These are phyloP conservation scores for Calonectria multiphialidica DNA, from an alignment of 2,329 filamentous ascomycete genomes.

Conservation along the genomic window DNA sequence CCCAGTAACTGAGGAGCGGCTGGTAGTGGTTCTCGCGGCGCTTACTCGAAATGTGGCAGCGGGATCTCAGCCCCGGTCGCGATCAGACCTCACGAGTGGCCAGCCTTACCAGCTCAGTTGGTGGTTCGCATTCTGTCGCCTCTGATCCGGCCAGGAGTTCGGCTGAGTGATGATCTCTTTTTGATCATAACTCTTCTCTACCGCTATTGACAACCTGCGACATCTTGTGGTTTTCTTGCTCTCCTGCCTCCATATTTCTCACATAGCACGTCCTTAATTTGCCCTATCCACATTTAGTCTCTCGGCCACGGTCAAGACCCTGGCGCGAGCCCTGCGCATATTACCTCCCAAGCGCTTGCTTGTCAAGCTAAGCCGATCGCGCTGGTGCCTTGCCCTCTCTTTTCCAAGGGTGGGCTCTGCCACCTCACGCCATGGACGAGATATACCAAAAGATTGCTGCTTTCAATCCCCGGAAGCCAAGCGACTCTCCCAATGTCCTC, in stretches of 20 bases:
- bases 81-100: neutral
- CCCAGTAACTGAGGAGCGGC: neutral
- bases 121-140: neutral
- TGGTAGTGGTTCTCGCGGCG: neutral
- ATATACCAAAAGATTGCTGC: conserved; percentile 47
- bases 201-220: neutral
- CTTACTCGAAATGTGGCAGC: neutral
- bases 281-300: neutral
- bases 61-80: neutral
- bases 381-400: neutral
- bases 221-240: neutral
- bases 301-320: neutral
- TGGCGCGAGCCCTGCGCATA: neutral
- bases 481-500: conserved; percentile 25
- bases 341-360: neutral
- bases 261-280: neutral
- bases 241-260: neutral
- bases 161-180: neutral
- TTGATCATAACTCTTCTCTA: neutral
- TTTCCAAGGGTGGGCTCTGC: neutral
- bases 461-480: conserved; percentile 38
- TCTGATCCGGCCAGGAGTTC: neutral
- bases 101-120: neutral
- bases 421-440: conserved; percentile 43
- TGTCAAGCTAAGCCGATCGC: neutral